A percentile compares a stretch with the other conserved stretches of the same genome.
Evolutionary conservation across 352 stramenopile genomes (phyloP).

Genomic region (Phytopythium cucurbitacearum): DNA sequence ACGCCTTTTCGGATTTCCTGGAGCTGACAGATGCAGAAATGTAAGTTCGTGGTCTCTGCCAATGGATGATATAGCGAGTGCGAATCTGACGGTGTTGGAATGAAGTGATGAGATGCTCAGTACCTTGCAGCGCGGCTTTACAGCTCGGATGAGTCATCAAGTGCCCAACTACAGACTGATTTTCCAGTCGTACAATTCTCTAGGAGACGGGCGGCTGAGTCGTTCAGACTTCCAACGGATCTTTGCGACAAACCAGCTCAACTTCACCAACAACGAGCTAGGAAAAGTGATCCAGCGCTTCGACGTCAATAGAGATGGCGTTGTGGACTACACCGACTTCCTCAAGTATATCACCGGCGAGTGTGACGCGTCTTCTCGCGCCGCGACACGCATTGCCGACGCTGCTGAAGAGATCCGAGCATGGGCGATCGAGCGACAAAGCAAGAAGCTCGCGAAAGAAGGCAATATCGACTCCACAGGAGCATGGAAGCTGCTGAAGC

Average conservation of each 20-base stretch:
- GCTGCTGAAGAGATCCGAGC: constrained; percentile 59
- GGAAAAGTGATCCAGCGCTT: constrained; percentile 80
- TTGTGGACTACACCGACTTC: constrained; percentile 79
- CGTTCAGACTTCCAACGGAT: constrained; percentile 71
- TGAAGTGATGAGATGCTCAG: constrained; percentile 63
- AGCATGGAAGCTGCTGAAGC: constrained; percentile 68
- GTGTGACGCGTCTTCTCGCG: constrained; percentile 55
- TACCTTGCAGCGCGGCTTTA: constrained; percentile 63
- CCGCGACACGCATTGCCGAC: constrained; percentile 45
- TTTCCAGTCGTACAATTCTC: constrained; percentile 73
- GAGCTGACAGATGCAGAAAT: constrained; percentile 77
- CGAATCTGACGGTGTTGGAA: constrained; percentile 2
- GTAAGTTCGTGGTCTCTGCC: constrained; percentile 18
- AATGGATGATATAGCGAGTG: not conserved
- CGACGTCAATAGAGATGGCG: constrained; percentile 68
- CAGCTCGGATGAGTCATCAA: constrained; percentile 48
- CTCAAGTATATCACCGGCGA: constrained; percentile 73
- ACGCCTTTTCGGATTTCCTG: constrained; percentile 57
- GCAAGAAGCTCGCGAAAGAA: constrained; percentile 70
- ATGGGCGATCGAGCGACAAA: constrained; percentile 77
- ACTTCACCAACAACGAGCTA: constrained; percentile 65
- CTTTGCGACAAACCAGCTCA: constrained; percentile 62
- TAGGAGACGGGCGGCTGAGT: constrained; percentile 61
- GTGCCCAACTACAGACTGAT: constrained; percentile 70
- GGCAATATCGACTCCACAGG: constrained; percentile 72